Conservation (phyloP, 2,329 filamentous ascomycete species). For the Samsoniella hepiali region DNA sequence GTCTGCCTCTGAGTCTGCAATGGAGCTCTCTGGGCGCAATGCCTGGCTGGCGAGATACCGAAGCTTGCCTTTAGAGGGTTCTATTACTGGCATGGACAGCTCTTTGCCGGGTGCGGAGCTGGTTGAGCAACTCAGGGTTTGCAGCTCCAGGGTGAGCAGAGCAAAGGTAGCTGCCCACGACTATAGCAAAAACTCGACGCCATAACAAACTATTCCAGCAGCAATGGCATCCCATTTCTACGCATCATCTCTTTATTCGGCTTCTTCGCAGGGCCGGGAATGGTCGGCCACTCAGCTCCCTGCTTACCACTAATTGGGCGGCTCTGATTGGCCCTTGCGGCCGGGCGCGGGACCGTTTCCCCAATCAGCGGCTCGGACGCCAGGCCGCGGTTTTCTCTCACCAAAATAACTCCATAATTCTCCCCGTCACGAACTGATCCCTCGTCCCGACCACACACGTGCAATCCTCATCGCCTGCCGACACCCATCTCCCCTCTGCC, state of each 20-base stretch:
- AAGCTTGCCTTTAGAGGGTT: not conserved
- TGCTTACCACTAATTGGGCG: slow-evolving; percentile 10
- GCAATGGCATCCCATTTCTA: not conserved
- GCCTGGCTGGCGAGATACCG: not conserved
- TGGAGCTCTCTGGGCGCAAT: not conserved
- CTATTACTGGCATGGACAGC: not conserved
- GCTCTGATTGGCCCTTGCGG: slow-evolving; percentile 7
- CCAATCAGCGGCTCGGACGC: not conserved
- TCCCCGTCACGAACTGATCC: slow-evolving; percentile 15
- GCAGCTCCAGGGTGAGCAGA: not conserved
- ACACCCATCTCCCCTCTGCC: slow-evolving; percentile 16
- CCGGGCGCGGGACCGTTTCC: not conserved
- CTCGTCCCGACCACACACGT: slow-evolving; percentile 14
- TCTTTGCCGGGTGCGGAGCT: not conserved
- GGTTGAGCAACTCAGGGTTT: not conserved
- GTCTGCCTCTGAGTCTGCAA: not conserved
- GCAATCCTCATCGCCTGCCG: slow-evolving; percentile 13
- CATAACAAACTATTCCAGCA: not conserved
- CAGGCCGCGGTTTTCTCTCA: slow-evolving; percentile 10
- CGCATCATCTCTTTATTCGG: not conserved
- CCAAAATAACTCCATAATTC: slow-evolving; percentile 16
- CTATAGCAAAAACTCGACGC: not conserved
- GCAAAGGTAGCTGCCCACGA: not conserved
- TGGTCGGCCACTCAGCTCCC: slow-evolving; percentile 10
- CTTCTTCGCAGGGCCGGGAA: slow-evolving; percentile 4